Evolutionary conservation across 331 rosid species (phyloP).

Genomic region (Cydonia oblonga): DNA sequence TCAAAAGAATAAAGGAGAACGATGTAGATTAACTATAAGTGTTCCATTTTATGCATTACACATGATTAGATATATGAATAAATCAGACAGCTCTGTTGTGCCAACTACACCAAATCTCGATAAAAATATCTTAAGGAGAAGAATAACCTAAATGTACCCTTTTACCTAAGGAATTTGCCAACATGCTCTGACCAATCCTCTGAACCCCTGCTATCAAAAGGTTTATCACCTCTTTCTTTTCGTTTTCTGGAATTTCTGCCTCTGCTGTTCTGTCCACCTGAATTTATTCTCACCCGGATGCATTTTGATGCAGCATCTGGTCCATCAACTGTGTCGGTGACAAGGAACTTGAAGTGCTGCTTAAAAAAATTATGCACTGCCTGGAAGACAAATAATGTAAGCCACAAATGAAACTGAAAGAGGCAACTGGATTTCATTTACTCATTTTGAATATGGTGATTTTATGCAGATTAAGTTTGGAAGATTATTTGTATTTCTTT

Average conservation of each 20-base stretch:
- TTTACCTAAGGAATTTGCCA: conserved; percentile 82
- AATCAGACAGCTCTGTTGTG: background rate
- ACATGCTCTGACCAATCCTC: conserved; percentile 63
- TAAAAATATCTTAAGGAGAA: background rate
- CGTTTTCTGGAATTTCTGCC: conserved; percentile 64
- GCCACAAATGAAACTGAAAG: background rate
- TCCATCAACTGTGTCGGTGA: conserved; percentile 76
- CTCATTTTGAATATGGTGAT: background rate
- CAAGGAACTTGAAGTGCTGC: conserved; percentile 80
- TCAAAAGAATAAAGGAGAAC: background rate
- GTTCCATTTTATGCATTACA: background rate
- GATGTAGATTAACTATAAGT: background rate
- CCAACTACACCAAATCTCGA: background rate
- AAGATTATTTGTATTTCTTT: background rate
- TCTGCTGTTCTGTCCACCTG: conserved; percentile 34
- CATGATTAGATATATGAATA: background rate
- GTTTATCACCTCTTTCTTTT: conserved; percentile 68
- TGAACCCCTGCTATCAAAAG: conserved; percentile 92
- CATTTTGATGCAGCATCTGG: conserved; percentile 85
- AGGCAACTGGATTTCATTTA: background rate
- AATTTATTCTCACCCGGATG: conserved; percentile 74
- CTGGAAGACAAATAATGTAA: conserved; percentile 35
- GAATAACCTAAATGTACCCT: too few species aligned
- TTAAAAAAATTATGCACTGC: conserved; percentile 76
- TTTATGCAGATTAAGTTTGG: background rate